A percentile compares a stretch with the other conserved stretches of the same genome.
phyloP scores from a whole-genome alignment of 2,329 filamentous ascomycete species.

The Sarocladium strictum region DNA sequence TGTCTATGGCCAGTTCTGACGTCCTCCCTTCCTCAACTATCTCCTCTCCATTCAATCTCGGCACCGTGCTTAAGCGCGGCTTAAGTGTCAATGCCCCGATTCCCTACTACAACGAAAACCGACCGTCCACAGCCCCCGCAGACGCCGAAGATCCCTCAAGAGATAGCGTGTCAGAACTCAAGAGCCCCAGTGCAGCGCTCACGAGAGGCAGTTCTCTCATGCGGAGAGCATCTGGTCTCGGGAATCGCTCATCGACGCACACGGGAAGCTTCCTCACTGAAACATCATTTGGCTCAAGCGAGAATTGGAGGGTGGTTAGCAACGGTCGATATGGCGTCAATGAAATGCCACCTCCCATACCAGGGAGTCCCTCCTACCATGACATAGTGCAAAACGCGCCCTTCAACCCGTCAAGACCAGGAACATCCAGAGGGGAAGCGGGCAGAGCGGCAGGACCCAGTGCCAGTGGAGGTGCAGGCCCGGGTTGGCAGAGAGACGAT shows the following conservation, averaged over 20 bases:
- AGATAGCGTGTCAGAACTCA: slow-evolving; percentile 19
- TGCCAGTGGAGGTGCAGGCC: neutral
- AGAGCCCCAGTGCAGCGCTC: neutral
- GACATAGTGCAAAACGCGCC: slow-evolving; percentile 28
- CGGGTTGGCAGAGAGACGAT: slow-evolving; percentile 15
- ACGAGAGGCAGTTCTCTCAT: neutral
- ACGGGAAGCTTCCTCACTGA: slow-evolving; percentile 20
- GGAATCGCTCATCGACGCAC: slow-evolving; percentile 1
- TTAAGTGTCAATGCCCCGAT: slow-evolving; percentile 9
- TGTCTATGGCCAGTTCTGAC: slow-evolving; percentile 15
- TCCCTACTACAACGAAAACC: slow-evolving; percentile 11
- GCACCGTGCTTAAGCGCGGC: slow-evolving; percentile 10
- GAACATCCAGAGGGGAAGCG: slow-evolving; percentile 14
- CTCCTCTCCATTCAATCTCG: neutral
- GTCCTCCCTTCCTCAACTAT: neutral
- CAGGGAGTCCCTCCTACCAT: slow-evolving; percentile 22
- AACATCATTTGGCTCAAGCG: slow-evolving; percentile 27
- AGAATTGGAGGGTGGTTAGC: slow-evolving; percentile 55
- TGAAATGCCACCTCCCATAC: slow-evolving; percentile 28
- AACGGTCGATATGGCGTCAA: slow-evolving; percentile 78
- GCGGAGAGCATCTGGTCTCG: neutral
- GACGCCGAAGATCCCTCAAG: slow-evolving; percentile 16
- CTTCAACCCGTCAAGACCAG: slow-evolving; percentile 31
- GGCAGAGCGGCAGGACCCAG: neutral
- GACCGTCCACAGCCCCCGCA: slow-evolving; percentile 9